Evolutionary conservation across 805 yeast species (phyloP).

Genomic region (Schizosaccharomyces octosporus): DNA sequence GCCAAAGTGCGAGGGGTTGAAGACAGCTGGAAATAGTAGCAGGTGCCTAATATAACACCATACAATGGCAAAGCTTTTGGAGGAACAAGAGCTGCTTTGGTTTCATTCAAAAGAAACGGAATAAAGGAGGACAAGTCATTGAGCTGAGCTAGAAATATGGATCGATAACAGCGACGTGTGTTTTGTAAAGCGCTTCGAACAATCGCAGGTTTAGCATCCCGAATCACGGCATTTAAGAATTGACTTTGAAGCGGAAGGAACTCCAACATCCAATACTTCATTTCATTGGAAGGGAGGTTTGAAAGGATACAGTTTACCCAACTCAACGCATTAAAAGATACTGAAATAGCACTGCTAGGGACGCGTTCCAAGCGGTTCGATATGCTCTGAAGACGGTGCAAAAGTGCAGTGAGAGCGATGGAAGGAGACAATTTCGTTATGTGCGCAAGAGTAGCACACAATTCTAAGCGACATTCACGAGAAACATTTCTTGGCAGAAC

Average conservation of each 20-base stretch:
- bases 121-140: not conserved
- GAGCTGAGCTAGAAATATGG: not conserved
- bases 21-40: not conserved
- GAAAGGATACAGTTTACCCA: not conserved
- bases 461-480: not conserved
- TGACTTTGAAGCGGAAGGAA: not conserved
- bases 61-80: not conserved
- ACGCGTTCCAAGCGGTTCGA: not conserved
- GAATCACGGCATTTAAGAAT: not conserved
- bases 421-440: not conserved
- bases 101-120: not conserved
- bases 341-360: not conserved
- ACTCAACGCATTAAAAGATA: not conserved
- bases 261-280: not conserved
- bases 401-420: not conserved
- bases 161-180: not conserved
- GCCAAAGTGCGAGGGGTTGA: not conserved
- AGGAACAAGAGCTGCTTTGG: not conserved
- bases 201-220: not conserved
- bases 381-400: not conserved
- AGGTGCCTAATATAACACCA: not conserved
- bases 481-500: not conserved
- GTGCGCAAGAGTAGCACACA: not conserved
- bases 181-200: not conserved
- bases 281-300: not conserved